Evolutionary conservation across 2,329 filamentous ascomycete genomes (phyloP), one percentile per base, ranked within the genome.

Genomic region (Calonectria fujianensis): DNA sequence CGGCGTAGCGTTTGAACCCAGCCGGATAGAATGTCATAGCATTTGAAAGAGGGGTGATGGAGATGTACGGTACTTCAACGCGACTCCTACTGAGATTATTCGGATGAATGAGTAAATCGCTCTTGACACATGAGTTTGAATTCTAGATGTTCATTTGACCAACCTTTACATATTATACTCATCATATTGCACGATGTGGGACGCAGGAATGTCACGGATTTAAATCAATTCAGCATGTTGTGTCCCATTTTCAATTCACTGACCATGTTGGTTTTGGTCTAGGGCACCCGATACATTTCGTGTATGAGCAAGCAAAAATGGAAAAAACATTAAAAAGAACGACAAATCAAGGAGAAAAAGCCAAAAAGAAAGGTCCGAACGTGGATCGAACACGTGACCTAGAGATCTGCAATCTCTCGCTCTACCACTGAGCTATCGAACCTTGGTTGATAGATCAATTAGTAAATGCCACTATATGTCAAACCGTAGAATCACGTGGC

Each of bases 331-430:
- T 6, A 4, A 39, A 16, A 37, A 39, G 16, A 39, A 16, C 37
- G 14, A 39, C 8, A 39, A 16, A 14, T 0, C 16, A 31, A 4
- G 32, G 20, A 54, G 29, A 27, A 16, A 27, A 41, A 41, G 2
- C 16, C 57, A 61, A 61, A 61, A 61, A 61, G 35, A 41, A 63
- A 63, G 57, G 57, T 29, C 57, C 57, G 57, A 63, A 63, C 57
- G 57, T 63, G 57, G 57, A 29, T 63, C 57, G 57, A 63, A 63
- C 57, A 63, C 57, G 57, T 63, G 57, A 41, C 57, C 57, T 63
- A 63, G 57, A 63, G 57, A 63, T 63, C 57, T 63, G 57, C 57
- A 63, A 63, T 63, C 57, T 63, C 57, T 63, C 57, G 57, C 57
- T 63, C 57, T 63, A 63, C 57, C 57, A 41, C 57, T 63, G 57